phyloP scores from a whole-genome alignment of 2,329 filamentous ascomycete genomes.

The Xylaria sp. region DNA sequence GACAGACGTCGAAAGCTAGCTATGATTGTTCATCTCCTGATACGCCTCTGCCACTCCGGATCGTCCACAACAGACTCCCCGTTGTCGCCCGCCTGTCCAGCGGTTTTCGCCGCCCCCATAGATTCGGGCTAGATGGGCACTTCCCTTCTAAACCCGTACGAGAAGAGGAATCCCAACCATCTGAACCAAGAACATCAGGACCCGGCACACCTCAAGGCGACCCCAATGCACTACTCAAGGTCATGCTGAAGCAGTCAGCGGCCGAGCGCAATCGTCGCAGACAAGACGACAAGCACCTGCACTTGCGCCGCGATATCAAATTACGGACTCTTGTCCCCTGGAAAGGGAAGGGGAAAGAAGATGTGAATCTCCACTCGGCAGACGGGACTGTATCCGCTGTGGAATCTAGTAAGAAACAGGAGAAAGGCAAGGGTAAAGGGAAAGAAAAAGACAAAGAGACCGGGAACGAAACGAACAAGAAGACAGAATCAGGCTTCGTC shows the following conservation, averaged over 20 bases:
- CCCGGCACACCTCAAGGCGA: constrained; percentile 28
- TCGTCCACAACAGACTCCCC: constrained; percentile 35
- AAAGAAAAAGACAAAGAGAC: constrained; percentile 5
- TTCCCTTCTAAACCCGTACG: constrained; percentile 31
- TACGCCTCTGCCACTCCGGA: not conserved
- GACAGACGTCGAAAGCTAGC: constrained; percentile 11
- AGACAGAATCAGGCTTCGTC: constrained; percentile 49
- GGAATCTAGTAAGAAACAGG: constrained; percentile 11
- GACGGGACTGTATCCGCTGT: not conserved
- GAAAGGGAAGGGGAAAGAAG: constrained; percentile 37
- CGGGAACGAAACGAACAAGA: constrained; percentile 43
- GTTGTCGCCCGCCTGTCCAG: constrained; percentile 36
- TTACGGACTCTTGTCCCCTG: constrained; percentile 29
- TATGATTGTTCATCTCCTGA: constrained; percentile 18
- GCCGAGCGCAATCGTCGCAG: constrained; percentile 40
- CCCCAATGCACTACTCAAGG: constrained; percentile 35
- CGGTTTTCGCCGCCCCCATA: constrained; percentile 21
- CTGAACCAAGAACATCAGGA: constrained; percentile 2
- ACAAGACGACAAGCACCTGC: constrained; percentile 38
- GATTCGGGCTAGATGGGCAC: constrained; percentile 44
- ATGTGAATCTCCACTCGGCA: not conserved
- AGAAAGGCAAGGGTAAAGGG: constrained; percentile 36
- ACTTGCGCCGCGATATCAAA: constrained; percentile 36
- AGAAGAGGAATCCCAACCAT: constrained; percentile 23
- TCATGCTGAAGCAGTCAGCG: constrained; percentile 38